These are phyloP conservation scores for Rhizopogon vulgaris DNA, from an alignment of 768 basidiomycete species.

Conservation along the genomic window DNA sequence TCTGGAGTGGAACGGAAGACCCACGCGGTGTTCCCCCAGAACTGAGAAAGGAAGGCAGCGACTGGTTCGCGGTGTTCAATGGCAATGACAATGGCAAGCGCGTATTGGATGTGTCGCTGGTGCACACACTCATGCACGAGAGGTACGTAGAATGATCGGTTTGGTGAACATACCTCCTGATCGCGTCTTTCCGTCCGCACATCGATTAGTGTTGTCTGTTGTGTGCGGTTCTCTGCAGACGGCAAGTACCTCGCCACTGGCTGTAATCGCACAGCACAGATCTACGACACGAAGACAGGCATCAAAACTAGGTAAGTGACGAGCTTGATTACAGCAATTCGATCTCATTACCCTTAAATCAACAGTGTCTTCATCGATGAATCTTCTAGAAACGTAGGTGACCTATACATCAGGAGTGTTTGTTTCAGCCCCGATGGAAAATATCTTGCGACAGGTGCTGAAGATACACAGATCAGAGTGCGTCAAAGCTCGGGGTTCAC, in stretches of 20 bases:
- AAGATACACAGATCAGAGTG: constrained; percentile 28
- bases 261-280: constrained; percentile 93
- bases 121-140: constrained; percentile 88
- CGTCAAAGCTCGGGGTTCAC: constrained; percentile 3
- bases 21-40: constrained; percentile 10
- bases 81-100: constrained; percentile 42
- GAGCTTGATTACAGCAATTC: neutral
- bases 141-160: constrained; percentile 43
- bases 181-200: neutral
- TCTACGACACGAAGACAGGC: constrained; percentile 89
- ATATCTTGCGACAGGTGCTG: constrained; percentile 27
- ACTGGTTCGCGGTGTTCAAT: constrained; percentile 54
- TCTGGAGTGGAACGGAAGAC: neutral
- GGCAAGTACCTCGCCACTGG: constrained; percentile 28
- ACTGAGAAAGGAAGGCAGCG: constrained; percentile 37
- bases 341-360: constrained; percentile 7
- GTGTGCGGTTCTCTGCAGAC: constrained; percentile 26
- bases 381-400: constrained; percentile 55
- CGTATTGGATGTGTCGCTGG: constrained; percentile 45
- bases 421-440: constrained; percentile 24
- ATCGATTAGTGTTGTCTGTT: constrained; percentile 22
- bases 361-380: constrained; percentile 74
- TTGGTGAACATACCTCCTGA: neutral
- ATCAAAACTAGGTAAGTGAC: constrained; percentile 67
- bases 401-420: constrained; percentile 66